These are phyloP conservation scores for Aureobasidium sp. DNA, from an alignment of 2,329 filamentous ascomycete species.

Conservation along the genomic window DNA sequence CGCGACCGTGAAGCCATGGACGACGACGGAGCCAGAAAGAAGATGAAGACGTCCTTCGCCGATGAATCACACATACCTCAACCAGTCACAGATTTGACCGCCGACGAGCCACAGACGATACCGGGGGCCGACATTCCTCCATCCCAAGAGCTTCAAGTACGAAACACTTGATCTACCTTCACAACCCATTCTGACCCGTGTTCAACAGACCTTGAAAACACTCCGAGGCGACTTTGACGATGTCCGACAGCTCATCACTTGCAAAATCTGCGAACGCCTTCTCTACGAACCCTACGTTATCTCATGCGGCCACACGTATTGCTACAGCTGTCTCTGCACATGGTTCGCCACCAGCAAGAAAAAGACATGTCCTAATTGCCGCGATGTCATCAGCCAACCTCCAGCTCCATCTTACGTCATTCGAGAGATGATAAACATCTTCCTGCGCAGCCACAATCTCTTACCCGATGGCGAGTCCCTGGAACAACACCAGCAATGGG, in stretches of 20 bases:
- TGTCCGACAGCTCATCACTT: conserved; percentile 55
- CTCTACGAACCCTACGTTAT: conserved; percentile 65
- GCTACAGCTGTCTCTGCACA: conserved; percentile 47
- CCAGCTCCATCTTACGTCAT: conserved; percentile 61
- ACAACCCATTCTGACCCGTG: not conserved
- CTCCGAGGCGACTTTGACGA: conserved; percentile 49
- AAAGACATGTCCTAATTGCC: conserved; percentile 64
- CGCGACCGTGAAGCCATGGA: not conserved
- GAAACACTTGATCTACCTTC: not conserved
- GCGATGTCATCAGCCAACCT: conserved; percentile 49
- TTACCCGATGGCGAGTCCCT: conserved; percentile 57
- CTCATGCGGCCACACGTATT: conserved; percentile 64
- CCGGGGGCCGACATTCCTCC: not conserved
- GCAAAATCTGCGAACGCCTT: conserved; percentile 61
- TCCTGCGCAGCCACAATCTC: conserved; percentile 53
- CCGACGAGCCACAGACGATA: not conserved
- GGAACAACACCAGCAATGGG: conserved; percentile 52
- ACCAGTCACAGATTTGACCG: not conserved
- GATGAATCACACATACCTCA: not conserved
- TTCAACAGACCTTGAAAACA: conserved; percentile 6
- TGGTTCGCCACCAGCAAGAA: conserved; percentile 55
- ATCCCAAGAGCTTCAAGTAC: not conserved
- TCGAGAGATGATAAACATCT: conserved; percentile 57
- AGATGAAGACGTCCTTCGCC: not conserved
- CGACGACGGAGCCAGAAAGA: conserved; percentile 15